phyloP scores from a whole-genome alignment of 225 moss, liverwort and hornwort genomes.

The Physcomitrellopsis africana region DNA sequence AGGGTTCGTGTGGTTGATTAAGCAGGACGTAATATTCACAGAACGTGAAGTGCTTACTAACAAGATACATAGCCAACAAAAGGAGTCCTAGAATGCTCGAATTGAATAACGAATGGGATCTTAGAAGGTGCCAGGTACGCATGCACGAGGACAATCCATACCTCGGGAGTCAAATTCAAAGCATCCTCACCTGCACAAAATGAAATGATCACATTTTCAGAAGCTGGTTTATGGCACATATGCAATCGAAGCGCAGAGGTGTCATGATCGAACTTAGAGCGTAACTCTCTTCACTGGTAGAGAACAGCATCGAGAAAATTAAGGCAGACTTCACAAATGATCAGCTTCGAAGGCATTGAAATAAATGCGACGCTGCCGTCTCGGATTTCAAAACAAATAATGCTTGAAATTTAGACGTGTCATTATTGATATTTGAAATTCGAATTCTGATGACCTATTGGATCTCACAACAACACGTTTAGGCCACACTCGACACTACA shows the following conservation, averaged over 20 bases:
- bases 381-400: background rate
- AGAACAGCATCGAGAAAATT: background rate
- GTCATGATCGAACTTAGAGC: background rate
- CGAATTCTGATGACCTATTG: background rate
- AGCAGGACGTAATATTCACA: conserved; percentile 10
- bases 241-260: background rate
- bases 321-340: background rate
- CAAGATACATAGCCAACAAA: background rate
- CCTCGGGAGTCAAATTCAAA: conserved; percentile 52
- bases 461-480: background rate
- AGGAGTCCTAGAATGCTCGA: background rate
- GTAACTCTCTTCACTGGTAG: background rate
- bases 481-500: background rate
- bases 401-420: background rate
- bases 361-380: background rate
- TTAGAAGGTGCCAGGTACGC: background rate
- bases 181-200: conserved; percentile 38
- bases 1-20: conserved; percentile 16
- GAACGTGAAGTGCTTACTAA: background rate
- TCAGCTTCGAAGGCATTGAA: background rate
- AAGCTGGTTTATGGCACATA: background rate
- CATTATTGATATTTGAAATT: background rate
- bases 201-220: background rate
- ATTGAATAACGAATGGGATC: background rate
- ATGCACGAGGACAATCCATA: conserved; percentile 49